These are phyloP conservation scores for Lentinus brumalis DNA, from an alignment of 768 basidiomycete genomes.

Conservation along the genomic window DNA sequence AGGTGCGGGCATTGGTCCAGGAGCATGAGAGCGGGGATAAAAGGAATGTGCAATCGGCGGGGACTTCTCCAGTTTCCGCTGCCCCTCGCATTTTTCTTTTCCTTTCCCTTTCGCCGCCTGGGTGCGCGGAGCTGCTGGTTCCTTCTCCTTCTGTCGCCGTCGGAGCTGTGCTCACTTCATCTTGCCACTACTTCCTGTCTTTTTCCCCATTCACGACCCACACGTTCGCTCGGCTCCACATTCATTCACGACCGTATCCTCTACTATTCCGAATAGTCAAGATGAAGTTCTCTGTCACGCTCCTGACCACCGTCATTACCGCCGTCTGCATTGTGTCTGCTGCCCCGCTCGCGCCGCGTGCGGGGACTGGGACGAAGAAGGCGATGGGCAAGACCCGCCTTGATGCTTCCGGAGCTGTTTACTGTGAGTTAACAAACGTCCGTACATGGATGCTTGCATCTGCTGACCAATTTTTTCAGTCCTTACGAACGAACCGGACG, in stretches of 20 bases:
- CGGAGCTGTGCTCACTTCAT: slow-evolving; percentile 22
- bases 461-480: slow-evolving; percentile 34
- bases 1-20: not conserved
- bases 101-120: slow-evolving; percentile 12
- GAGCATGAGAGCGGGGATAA: not conserved
- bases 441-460: not conserved
- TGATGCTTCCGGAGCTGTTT: slow-evolving; percentile 25
- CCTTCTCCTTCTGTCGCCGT: not conserved
- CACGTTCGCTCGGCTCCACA: not conserved
- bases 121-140: slow-evolving; percentile 17
- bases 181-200: slow-evolving; percentile 5
- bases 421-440: slow-evolving; percentile 23
- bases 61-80: slow-evolving; percentile 1
- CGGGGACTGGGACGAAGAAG: slow-evolving; percentile 6
- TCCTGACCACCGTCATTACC: slow-evolving; percentile 13
- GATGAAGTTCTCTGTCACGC: slow-evolving; percentile 24
- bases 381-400: slow-evolving; percentile 3
- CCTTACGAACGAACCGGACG: slow-evolving; percentile 50
- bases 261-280: slow-evolving; percentile 3
- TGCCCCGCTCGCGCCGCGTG: slow-evolving; percentile 14
- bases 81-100: slow-evolving; percentile 2
- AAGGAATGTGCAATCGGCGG: slow-evolving; percentile 1
- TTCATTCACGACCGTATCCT: slow-evolving; percentile 9
- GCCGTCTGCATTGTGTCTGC: slow-evolving; percentile 18
- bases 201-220: slow-evolving; percentile 1